Evolutionary conservation across 1,284 basidiomycete species (phyloP).

Genomic region (Rugosomyces carneus): DNA sequence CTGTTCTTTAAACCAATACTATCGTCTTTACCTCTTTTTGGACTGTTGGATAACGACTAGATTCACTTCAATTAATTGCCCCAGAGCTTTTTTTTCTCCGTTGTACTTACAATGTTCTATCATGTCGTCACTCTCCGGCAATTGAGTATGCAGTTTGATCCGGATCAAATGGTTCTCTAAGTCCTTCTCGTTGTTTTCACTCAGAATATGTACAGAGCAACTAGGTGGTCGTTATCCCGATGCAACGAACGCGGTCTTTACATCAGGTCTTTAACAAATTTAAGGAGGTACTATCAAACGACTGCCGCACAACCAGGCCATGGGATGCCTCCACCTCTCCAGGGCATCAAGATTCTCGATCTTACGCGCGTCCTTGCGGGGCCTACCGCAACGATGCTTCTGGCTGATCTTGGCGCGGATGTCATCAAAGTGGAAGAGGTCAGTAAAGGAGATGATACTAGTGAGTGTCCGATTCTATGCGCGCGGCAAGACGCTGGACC

Average conservation of each 20-base stretch:
- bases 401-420: slow-evolving; percentile 85
- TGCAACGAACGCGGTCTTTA: background rate
- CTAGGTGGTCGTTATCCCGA: background rate
- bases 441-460: slow-evolving; percentile 84
- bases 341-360: slow-evolving; percentile 79
- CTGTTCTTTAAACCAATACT: no score
- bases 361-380: slow-evolving; percentile 87
- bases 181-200: background rate
- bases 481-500: no score
- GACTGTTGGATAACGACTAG: no score
- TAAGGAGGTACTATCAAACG: slow-evolving; percentile 9
- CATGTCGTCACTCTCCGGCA: no score
- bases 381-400: slow-evolving; percentile 85
- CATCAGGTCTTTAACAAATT: background rate
- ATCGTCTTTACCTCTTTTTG: no score
- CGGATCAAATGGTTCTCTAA: background rate
- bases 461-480: no score
- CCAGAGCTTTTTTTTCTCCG: no score
- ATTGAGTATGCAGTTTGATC: no score
- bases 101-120: no score
- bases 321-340: slow-evolving; percentile 73
- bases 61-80: no score
- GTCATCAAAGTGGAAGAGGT: slow-evolving; percentile 89
- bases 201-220: background rate
- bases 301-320: background rate